These are phyloP conservation scores for Fusarium goolgardi DNA, from an alignment of 2,329 filamentous ascomycete species.

Conservation along the genomic window DNA sequence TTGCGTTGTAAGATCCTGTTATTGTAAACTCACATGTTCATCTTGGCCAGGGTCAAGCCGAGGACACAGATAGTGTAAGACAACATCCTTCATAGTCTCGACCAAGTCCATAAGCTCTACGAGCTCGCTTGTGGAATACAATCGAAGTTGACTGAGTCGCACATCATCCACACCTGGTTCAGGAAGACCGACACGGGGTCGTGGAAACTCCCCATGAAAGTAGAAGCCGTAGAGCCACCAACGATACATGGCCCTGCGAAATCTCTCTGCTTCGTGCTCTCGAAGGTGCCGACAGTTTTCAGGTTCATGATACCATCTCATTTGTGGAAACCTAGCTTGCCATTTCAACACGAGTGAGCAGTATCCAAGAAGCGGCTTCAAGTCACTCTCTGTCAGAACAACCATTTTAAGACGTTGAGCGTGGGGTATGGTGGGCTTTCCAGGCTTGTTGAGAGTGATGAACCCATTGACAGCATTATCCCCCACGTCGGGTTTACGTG, in stretches of 20 bases:
- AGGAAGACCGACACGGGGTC: constrained; percentile 53
- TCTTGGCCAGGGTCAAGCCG: constrained; percentile 54
- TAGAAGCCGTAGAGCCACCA: constrained; percentile 67
- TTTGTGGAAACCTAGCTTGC: constrained; percentile 56
- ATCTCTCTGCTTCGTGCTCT: constrained; percentile 57
- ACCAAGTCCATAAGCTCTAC: constrained; percentile 60
- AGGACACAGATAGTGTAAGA: constrained; percentile 60
- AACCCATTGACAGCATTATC: constrained; percentile 31
- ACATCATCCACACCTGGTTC: constrained; percentile 56
- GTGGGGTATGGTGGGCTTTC: constrained; percentile 24
- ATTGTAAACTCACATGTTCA: constrained; percentile 49
- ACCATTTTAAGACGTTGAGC: constrained; percentile 39
- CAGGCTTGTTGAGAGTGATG: constrained; percentile 38
- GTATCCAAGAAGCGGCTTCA: constrained; percentile 50
- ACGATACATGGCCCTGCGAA: constrained; percentile 62
- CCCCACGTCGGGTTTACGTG: constrained; percentile 16
- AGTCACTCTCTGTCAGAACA: constrained; percentile 50
- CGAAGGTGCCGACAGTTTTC: constrained; percentile 59
- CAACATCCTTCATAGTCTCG: constrained; percentile 58
- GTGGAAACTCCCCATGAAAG: constrained; percentile 60
- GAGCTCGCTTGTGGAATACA: constrained; percentile 57
- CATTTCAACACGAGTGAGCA: constrained; percentile 54
- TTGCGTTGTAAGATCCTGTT: not conserved
- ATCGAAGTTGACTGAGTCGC: constrained; percentile 58
- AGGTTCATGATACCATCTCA: constrained; percentile 60